phyloP scores from a whole-genome alignment of 192 early-diverging fungal species.

The Coemansia sp. region DNA sequence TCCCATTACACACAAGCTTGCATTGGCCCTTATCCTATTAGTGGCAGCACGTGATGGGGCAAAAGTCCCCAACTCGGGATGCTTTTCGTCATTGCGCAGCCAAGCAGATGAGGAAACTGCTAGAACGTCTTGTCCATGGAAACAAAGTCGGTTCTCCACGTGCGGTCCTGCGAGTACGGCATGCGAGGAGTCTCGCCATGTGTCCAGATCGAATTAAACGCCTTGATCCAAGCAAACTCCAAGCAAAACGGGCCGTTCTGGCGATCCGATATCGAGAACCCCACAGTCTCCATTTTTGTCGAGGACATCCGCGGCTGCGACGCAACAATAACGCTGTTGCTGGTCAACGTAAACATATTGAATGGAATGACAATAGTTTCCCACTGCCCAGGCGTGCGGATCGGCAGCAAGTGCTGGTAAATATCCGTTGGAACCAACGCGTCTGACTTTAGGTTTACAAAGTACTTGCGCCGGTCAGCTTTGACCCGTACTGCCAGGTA shows the following conservation, averaged over 20 bases:
- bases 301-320: constrained; percentile 84
- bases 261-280: constrained; percentile 79
- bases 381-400: constrained; percentile 86
- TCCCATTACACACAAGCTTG: neutral
- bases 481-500: constrained; percentile 79
- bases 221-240: constrained; percentile 90
- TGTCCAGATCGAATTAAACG: constrained; percentile 76
- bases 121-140: constrained; percentile 25
- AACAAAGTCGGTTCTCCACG: constrained; percentile 43
- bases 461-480: constrained; percentile 80
- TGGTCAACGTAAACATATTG: constrained; percentile 88
- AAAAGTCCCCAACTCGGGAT: neutral
- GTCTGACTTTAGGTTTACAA: constrained; percentile 92
- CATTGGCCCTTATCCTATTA: neutral
- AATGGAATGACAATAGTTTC: constrained; percentile 92
- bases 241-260: constrained; percentile 80
- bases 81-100: neutral
- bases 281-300: constrained; percentile 82
- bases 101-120: neutral
- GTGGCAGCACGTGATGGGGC: too few species aligned
- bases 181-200: constrained; percentile 70
- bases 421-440: constrained; percentile 78
- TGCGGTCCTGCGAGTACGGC: constrained; percentile 24
- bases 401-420: constrained; percentile 90
- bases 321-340: constrained; percentile 81